Evolutionary conservation across 441 rosid species (phyloP).

Genomic region (Flueggea neowawraea): DNA sequence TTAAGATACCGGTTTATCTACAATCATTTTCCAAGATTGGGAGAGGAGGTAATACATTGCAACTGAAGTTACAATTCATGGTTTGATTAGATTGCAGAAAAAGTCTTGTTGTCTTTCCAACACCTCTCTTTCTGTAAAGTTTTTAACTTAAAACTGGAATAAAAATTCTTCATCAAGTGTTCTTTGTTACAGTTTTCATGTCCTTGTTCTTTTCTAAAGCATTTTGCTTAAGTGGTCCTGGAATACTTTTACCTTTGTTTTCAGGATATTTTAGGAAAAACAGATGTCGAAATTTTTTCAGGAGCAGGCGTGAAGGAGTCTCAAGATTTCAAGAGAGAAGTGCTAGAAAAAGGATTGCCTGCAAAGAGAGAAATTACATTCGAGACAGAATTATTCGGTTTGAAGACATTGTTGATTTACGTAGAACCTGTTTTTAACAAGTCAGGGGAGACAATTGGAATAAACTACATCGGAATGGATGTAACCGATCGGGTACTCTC

Average conservation of each 20-base stretch:
- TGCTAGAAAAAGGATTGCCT: conserved; percentile 78
- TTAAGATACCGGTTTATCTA: conserved; percentile 88
- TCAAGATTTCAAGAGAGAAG: conserved; percentile 91
- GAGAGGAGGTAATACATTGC: conserved; percentile 63
- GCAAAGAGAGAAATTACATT: conserved; percentile 95
- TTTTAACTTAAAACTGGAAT: not conserved
- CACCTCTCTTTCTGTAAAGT: too few species aligned
- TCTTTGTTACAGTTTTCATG: too few species aligned
- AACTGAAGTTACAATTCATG: conserved; percentile 14
- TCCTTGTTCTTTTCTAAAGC: too few species aligned
- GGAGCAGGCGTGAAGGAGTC: conserved; percentile 96
- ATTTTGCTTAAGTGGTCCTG: not conserved
- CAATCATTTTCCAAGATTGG: conserved; percentile 81
- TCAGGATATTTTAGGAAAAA: conserved; percentile 92
- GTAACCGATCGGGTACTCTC: conserved; percentile 80
- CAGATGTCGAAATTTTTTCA: conserved; percentile 83
- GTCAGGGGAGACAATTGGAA: conserved; percentile 82
- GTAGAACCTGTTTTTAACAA: conserved; percentile 97
- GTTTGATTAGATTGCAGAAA: too few species aligned
- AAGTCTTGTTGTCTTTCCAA: too few species aligned
- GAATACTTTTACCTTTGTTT: conserved; percentile 15
- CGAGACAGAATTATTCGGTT: conserved; percentile 81
- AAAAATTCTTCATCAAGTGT: too few species aligned
- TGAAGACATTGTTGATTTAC: conserved; percentile 82
- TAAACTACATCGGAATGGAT: conserved; percentile 98